A percentile compares a stretch with the other conserved stretches of the same genome.
These are phyloP conservation scores for Lepidopterella palustris DNA, from an alignment of 495 filamentous ascomycete genomes.

Conservation along the genomic window DNA sequence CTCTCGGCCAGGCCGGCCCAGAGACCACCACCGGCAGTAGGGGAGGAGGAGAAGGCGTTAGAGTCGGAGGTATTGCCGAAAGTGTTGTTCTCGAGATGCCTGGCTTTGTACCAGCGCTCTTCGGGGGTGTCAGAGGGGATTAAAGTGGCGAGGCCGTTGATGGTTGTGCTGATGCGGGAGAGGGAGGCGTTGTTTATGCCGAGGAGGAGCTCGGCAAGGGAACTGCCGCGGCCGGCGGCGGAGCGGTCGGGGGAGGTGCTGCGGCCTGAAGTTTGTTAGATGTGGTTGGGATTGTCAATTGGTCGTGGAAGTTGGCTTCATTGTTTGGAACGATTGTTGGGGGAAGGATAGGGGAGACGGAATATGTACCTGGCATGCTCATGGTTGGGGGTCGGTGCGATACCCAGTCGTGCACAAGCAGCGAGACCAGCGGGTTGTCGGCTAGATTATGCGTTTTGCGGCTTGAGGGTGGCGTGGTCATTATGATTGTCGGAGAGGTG, in stretches of 20 bases:
- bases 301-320: no score
- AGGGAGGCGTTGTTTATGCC: constrained; percentile 85
- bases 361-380: no score
- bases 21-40: constrained; percentile 12
- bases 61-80: constrained; percentile 55
- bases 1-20: constrained; percentile 15
- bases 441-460: constrained; percentile 84
- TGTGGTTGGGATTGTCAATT: no score
- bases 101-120: constrained; percentile 70
- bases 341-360: no score
- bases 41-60: constrained; percentile 38
- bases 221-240: constrained; percentile 54
- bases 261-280: no score
- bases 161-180: constrained; percentile 86
- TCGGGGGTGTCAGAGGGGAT: constrained; percentile 66
- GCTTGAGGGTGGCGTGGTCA: constrained; percentile 40
- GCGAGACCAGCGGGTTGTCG: constrained; percentile 79
- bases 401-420: constrained; percentile 99
- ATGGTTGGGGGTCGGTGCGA: constrained; percentile 88
- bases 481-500: constrained; percentile 34
- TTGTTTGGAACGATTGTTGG: no score
- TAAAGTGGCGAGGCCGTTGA: constrained; percentile 75
- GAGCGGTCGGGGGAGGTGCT: constrained; percentile 31
- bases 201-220: constrained; percentile 71
- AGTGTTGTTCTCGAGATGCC: constrained; percentile 87